phyloP scores from a whole-genome alignment of 345 rosid species.

The Jatropha curcas region DNA sequence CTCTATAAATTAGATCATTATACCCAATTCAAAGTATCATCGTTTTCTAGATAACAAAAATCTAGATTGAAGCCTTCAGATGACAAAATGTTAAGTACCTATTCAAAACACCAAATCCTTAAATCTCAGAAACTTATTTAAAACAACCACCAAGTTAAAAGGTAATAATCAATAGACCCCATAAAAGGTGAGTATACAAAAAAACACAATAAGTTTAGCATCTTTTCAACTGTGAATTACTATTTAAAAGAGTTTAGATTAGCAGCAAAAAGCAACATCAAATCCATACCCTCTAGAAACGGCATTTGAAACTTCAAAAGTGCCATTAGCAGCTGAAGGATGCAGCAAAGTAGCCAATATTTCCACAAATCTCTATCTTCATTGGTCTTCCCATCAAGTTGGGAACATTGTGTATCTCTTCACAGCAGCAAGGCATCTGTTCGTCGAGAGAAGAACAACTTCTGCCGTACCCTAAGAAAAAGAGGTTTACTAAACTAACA shows the following conservation, averaged over 20 bases:
- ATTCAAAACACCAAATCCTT: too few species aligned
- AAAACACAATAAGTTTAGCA: background rate
- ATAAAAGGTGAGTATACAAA: too few species aligned
- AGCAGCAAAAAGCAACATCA: background rate
- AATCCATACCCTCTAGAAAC: slow-evolving; percentile 56
- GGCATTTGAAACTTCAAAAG: slow-evolving; percentile 48
- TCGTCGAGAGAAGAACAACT: slow-evolving; percentile 72
- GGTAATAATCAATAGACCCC: too few species aligned
- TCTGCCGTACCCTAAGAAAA: slow-evolving; percentile 91
- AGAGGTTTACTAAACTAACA: slow-evolving; percentile 41
- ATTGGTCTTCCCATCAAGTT: slow-evolving; percentile 95
- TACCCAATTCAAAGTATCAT: too few species aligned
- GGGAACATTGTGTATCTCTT: slow-evolving; percentile 90
- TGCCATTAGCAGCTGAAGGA: slow-evolving; percentile 37
- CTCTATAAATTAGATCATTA: too few species aligned
- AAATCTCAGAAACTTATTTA: background rate
- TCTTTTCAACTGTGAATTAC: background rate
- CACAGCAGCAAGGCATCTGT: slow-evolving; percentile 83
- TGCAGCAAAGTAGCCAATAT: slow-evolving; percentile 51
- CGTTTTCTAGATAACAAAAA: too few species aligned
- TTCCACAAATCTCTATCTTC: slow-evolving; percentile 93
- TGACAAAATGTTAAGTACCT: too few species aligned
- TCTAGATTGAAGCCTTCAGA: too few species aligned
- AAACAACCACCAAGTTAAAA: background rate
- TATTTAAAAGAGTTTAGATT: background rate